Percentiles rank a stretch among this genome's conserved stretches.
These are phyloP conservation scores for Exophiala oligosperma DNA, from an alignment of 2,329 filamentous ascomycete species.

Conservation along the genomic window DNA sequence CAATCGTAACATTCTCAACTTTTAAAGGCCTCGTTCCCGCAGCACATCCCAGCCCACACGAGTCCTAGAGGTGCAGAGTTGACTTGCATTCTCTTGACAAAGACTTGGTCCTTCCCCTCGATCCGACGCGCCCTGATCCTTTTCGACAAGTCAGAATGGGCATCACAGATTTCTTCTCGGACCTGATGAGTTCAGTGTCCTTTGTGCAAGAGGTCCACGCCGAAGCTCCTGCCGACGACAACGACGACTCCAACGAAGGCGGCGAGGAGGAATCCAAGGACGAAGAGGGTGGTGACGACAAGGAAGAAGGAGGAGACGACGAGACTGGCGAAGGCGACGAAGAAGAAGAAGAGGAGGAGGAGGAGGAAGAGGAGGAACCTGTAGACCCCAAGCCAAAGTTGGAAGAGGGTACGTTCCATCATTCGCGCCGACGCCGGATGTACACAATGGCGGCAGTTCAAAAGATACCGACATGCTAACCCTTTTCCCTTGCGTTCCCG, in stretches of 20 bases:
- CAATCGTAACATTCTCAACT: no score
- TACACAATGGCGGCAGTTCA: no score
- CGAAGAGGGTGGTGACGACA: constrained; percentile 41
- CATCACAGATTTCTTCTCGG: constrained; percentile 64
- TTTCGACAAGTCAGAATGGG: constrained; percentile 50
- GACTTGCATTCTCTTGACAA: background rate
- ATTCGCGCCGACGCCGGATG: background rate
- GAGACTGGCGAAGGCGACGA: constrained; percentile 40
- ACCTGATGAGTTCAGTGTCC: constrained; percentile 65
- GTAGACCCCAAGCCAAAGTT: constrained; percentile 84
- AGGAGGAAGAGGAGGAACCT: constrained; percentile 78
- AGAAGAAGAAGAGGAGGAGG: constrained; percentile 58
- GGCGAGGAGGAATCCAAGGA: constrained; percentile 35
- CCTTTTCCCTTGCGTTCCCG: background rate
- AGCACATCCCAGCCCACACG: no score
- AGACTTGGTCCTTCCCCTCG: background rate
- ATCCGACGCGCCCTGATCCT: background rate
- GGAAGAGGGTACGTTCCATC: constrained; percentile 76
- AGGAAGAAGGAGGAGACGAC: constrained; percentile 37
- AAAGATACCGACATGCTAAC: no score
- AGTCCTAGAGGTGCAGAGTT: no score
- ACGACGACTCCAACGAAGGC: constrained; percentile 38
- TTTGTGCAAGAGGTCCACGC: constrained; percentile 55
- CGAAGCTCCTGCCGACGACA: constrained; percentile 57
- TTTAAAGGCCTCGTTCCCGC: no score